Base-by-base conservation (phyloP, 805 yeast genomes). In the Lipomyces sp. region DNA sequence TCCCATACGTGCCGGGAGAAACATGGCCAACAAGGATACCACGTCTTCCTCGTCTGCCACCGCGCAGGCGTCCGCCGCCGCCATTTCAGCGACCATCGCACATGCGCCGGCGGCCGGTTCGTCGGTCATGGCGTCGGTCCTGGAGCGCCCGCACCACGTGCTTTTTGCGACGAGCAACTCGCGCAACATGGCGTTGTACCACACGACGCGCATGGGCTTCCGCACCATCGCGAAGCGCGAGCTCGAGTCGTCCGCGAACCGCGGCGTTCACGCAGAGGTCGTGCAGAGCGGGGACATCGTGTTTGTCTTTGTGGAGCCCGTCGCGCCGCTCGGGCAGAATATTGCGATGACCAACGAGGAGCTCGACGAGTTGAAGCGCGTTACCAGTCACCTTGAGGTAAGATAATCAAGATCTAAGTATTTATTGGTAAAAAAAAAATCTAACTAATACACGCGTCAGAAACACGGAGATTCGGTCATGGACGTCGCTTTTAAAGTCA, bases 401-500 rank as follows among this genome's bases (percentile, higher is more conserved):
- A 38, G 43, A 4, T 23, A 18, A n/a, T 21, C 13, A 2, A 16
- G 23, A 2, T 8, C 22, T 21, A 32, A 4, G 13, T 16, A 13
- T 28, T 11, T 26, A 7, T 28, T 11, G 29, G 8, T 22, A 26
- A 11, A 5, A 13, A 33, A 31, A 29, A 37, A 28, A 18, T n/a
- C 18, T 26, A 10, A 35, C 28, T 39, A 16, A 13, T 16, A 55
- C n/a, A 21, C 10, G 6, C 10, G 6, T 26, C 38, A 49, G 51
- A 64, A 60, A 4, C 95, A 87, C 65, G 91, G 95, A 1, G 90
- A 85, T 63, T 85, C 87, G 4, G 86, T 86, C n/a, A 79, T 79
- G 64, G 93, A 87, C 62, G 79, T 87, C 10, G 77, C 87, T 0
- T 83, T 86, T 59, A 63, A 63, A n/a, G 91, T 85, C 0, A 69